These are phyloP conservation scores for Prunus yedoensis DNA, from an alignment of 331 rosid genomes.

Conservation along the genomic window DNA sequence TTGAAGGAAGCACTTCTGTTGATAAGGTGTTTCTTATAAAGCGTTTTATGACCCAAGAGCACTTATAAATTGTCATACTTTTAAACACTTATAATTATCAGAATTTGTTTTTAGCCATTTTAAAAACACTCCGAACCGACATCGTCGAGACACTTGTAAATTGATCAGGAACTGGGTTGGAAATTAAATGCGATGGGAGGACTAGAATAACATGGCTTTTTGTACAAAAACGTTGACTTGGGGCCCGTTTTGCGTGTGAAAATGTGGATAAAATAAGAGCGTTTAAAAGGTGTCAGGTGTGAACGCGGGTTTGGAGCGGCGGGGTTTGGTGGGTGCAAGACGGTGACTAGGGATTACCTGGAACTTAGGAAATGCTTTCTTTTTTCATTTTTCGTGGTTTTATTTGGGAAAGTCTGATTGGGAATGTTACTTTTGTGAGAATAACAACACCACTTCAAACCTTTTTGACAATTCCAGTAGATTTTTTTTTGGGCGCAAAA, in stretches of 20 bases:
- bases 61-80: no score
- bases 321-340: slow-evolving; percentile 23
- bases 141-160: not conserved
- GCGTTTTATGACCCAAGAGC: rapidly evolving
- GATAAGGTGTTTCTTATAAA: no score
- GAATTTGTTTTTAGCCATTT: no score
- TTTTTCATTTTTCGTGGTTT: not conserved
- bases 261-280: not conserved
- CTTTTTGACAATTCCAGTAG: not conserved
- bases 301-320: slow-evolving; percentile 32
- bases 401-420: not conserved
- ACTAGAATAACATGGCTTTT: not conserved
- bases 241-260: not conserved
- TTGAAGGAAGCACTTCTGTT: rapidly evolving
- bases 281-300: slow-evolving; percentile 13
- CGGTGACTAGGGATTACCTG: slow-evolving; percentile 37
- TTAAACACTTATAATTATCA: no score
- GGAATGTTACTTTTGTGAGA: not conserved
- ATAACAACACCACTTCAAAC: not conserved
- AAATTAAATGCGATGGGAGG: not conserved
- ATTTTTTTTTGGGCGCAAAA: no score
- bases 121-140: no score
- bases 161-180: not conserved
- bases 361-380: not conserved
- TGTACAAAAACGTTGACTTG: slow-evolving; percentile 8